phyloP scores from a whole-genome alignment of 2,329 filamentous ascomycete species.

The Berkeleyomyces basicola region DNA sequence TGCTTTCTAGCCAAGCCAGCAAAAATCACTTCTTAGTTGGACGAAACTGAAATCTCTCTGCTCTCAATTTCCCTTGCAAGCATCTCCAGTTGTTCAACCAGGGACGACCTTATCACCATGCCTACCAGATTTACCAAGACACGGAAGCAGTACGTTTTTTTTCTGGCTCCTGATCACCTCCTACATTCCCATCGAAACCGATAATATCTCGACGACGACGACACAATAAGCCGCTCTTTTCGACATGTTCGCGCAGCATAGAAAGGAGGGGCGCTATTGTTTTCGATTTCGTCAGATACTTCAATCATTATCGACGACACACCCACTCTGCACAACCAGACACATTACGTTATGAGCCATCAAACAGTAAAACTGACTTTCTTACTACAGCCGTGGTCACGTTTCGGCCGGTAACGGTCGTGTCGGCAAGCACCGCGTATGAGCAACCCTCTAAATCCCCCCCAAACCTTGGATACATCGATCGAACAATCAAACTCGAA shows the following conservation, averaged over 20 bases:
- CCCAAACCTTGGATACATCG: background rate
- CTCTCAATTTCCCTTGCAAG: constrained; percentile 12
- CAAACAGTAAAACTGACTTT: constrained; percentile 19
- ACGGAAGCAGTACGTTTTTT: constrained; percentile 53
- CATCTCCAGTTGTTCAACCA: constrained; percentile 18
- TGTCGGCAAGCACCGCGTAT: constrained; percentile 79
- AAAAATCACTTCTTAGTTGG: constrained; percentile 13
- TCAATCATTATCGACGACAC: constrained; percentile 5
- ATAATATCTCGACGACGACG: constrained; percentile 10
- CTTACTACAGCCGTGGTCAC: constrained; percentile 64
- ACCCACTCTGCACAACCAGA: background rate
- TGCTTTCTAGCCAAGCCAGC: constrained; percentile 8
- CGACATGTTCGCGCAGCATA: constrained; percentile 1
- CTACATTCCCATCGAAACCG: constrained; percentile 9
- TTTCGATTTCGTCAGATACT: constrained; percentile 10
- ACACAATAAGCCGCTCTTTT: constrained; percentile 13
- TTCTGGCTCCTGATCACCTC: constrained; percentile 14
- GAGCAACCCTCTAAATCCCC: constrained; percentile 1
- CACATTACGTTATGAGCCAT: background rate
- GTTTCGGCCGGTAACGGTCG: constrained; percentile 97
- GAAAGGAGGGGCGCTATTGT: constrained; percentile 9
- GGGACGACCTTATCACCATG: constrained; percentile 33
- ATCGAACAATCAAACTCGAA: background rate
- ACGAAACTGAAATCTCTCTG: constrained; percentile 12
- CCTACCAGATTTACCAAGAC: constrained; percentile 62